Conservation (phyloP, 192 early-diverging fungal genomes). For the Coemansia sp. region DNA sequence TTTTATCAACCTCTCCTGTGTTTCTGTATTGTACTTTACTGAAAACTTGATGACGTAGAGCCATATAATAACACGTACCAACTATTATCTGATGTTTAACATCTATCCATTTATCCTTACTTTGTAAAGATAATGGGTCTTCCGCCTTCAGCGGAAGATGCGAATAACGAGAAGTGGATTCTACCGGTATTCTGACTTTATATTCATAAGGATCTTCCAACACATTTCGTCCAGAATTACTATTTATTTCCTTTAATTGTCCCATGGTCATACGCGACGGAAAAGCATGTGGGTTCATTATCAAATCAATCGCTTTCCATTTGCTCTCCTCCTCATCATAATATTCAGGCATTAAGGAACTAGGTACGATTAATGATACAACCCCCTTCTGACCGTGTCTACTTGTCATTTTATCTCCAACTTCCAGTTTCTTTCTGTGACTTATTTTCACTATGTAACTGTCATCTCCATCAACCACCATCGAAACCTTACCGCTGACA, state of each 20-base stretch:
- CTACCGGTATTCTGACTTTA: slow-evolving; percentile 3
- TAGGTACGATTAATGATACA: slow-evolving; percentile 22
- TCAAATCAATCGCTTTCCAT: slow-evolving; percentile 10
- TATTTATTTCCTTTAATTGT: slow-evolving; percentile 16
- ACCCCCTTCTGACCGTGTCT: slow-evolving; percentile 29
- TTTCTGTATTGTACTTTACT: slow-evolving; percentile 17
- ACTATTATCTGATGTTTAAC: slow-evolving; percentile 16
- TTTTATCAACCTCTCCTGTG: slow-evolving; percentile 10
- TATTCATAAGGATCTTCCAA: neutral
- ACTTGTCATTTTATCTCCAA: slow-evolving; percentile 32
- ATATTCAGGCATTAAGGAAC: slow-evolving; percentile 19
- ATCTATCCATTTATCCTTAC: slow-evolving; percentile 3
- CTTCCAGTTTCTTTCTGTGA: slow-evolving; percentile 6
- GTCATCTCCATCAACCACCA: slow-evolving; percentile 11
- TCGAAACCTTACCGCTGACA: slow-evolving; percentile 1
- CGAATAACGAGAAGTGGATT: neutral
- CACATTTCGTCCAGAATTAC: neutral
- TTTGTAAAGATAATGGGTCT: too few species aligned
- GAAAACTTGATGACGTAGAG: slow-evolving; percentile 19
- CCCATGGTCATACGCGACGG: slow-evolving; percentile 21
- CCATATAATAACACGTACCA: slow-evolving; percentile 20
- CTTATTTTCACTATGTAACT: slow-evolving; percentile 16
- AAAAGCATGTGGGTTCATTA: slow-evolving; percentile 20
- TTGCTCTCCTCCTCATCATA: slow-evolving; percentile 5
- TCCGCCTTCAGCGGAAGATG: neutral